These are phyloP conservation scores for Dioscorea alata DNA, from an alignment of 106 monocot genomes.

Conservation along the genomic window DNA sequence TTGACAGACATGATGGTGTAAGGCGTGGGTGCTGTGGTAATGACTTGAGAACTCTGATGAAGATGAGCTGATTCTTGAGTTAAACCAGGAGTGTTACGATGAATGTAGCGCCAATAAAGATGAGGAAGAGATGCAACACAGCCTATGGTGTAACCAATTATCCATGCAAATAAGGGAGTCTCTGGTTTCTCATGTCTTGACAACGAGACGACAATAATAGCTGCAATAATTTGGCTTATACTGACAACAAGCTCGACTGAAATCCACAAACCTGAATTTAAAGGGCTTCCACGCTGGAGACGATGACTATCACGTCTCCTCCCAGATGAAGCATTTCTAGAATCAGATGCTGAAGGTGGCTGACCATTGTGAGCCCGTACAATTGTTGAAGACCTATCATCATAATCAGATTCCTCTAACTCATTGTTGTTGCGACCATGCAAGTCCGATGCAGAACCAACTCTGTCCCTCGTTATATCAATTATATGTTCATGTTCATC, in stretches of 20 bases:
- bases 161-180: slow-evolving; percentile 56
- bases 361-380: slow-evolving; percentile 8
- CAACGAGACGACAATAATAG: slow-evolving; percentile 47
- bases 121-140: slow-evolving; percentile 58
- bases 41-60: slow-evolving; percentile 20
- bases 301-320: slow-evolving; percentile 43
- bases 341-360: slow-evolving; percentile 12
- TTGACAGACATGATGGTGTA: slow-evolving; percentile 23
- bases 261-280: slow-evolving; percentile 79
- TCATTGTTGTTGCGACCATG: slow-evolving; percentile 9
- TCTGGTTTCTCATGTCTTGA: slow-evolving; percentile 68
- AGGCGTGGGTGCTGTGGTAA: slow-evolving; percentile 11
- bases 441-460: slow-evolving; percentile 21
- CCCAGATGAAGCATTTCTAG: slow-evolving; percentile 25
- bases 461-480: slow-evolving; percentile 15
- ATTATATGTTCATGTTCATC: slow-evolving; percentile 34
- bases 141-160: slow-evolving; percentile 45
- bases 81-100: slow-evolving; percentile 35
- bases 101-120: slow-evolving; percentile 71
- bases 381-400: slow-evolving; percentile 23
- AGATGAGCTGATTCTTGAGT: slow-evolving; percentile 27
- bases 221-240: slow-evolving; percentile 70
- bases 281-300: slow-evolving; percentile 42
- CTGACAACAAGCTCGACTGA: slow-evolving; percentile 60
- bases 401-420: slow-evolving; percentile 20